These are phyloP conservation scores for Plantago coronopus DNA, from an alignment of 305 asterid genomes.

Conservation along the genomic window DNA sequence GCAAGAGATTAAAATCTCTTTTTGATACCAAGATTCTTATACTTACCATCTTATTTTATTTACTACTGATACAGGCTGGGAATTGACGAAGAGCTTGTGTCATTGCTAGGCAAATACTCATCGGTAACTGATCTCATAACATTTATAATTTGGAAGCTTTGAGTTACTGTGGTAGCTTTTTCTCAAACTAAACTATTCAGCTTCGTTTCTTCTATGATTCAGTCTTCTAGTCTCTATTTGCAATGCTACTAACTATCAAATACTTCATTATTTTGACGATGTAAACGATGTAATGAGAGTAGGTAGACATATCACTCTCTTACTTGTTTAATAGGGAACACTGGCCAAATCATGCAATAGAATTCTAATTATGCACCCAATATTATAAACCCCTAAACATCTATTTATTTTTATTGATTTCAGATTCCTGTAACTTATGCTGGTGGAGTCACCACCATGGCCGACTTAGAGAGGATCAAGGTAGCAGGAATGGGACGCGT, in stretches of 20 bases:
- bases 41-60: slow-evolving; percentile 11
- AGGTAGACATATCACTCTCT: neutral
- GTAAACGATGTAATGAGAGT: slow-evolving; percentile 1
- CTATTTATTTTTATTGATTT: slow-evolving; percentile 14
- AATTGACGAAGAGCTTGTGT: slow-evolving; percentile 92
- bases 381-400: neutral
- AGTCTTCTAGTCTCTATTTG: neutral
- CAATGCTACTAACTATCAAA: slow-evolving; percentile 6
- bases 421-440: slow-evolving; percentile 98
- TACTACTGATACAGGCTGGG: slow-evolving; percentile 62
- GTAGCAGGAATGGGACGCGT: slow-evolving; percentile 75
- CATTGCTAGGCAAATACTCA: slow-evolving; percentile 72
- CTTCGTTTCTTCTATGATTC: neutral
- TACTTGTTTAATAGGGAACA: neutral
- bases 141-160: slow-evolving; percentile 3
- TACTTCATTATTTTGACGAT: neutral
- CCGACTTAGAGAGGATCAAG: slow-evolving; percentile 78
- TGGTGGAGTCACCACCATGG: slow-evolving; percentile 80
- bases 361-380: neutral
- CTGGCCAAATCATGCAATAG: neutral
- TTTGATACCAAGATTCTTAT: neutral
- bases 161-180: slow-evolving; percentile 5
- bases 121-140: slow-evolving; percentile 43
- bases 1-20: slow-evolving; percentile 12
- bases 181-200: slow-evolving; percentile 10